These are phyloP conservation scores for Nymphaea colorata DNA, from an alignment of 164 flowering plant species.

Conservation along the genomic window DNA sequence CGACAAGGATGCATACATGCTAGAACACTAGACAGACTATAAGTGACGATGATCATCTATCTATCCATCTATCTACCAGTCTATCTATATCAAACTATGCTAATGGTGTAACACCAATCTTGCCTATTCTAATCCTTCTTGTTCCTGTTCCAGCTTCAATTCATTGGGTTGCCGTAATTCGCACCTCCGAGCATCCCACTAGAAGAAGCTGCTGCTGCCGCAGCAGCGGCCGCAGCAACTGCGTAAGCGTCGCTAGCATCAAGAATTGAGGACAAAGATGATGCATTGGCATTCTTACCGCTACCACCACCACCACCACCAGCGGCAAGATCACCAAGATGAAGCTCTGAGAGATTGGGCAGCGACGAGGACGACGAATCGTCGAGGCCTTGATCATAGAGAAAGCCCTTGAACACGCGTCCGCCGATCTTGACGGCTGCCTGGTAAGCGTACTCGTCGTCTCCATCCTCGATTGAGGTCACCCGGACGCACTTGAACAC, in stretches of 20 bases:
- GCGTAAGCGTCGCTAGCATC: conserved; percentile 47
- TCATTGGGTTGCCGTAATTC: conserved; percentile 51
- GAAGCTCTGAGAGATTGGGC: conserved; percentile 73
- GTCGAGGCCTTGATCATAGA: conserved; percentile 61
- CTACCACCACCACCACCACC: conserved; percentile 16
- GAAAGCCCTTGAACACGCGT: conserved; percentile 71
- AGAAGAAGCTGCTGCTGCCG: conserved; percentile 19
- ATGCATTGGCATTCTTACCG: conserved; percentile 17
- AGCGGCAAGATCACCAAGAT: conserved; percentile 51
- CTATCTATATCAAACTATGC: neutral
- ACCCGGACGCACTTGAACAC: conserved; percentile 87
- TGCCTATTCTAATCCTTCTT: too few species aligned
- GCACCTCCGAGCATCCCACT: conserved; percentile 64
- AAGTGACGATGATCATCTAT: neutral
- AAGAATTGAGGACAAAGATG: conserved; percentile 37
- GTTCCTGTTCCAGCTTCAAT: conserved; percentile 12
- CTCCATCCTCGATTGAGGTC: conserved; percentile 65
- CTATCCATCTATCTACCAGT: neutral
- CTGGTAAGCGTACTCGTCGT: conserved; percentile 85
- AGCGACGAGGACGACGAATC: conserved; percentile 15
- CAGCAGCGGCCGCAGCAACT: conserved; percentile 6
- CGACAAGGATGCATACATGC: neutral
- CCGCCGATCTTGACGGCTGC: conserved; percentile 87
- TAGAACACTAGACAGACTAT: neutral
- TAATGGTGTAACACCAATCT: neutral